Evolutionary conservation across 2,329 filamentous ascomycete species (phyloP).

Genomic region (Hymenoscyphus salicellus): DNA sequence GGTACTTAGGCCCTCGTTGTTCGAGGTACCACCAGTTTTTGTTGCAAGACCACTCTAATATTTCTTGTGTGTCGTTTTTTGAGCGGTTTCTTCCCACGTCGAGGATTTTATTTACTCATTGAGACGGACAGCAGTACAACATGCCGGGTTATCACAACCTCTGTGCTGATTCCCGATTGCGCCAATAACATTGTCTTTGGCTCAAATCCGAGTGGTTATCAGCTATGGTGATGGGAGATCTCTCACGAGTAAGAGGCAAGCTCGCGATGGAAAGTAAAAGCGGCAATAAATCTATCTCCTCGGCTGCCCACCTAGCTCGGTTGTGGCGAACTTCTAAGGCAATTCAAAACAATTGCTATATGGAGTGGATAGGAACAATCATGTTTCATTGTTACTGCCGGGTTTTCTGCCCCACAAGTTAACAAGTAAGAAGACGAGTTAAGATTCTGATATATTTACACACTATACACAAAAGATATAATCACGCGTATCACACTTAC

Average conservation of each 20-base stretch:
- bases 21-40: not conserved
- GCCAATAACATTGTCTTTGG: not conserved
- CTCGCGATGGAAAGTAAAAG: too few relatives aligned
- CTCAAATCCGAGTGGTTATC: not conserved
- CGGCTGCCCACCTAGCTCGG: too few relatives aligned
- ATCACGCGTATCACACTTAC: not conserved
- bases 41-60: not conserved
- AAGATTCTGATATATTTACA: constrained; percentile 1
- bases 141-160: not conserved
- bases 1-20: not conserved
- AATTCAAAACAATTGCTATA: too few relatives aligned
- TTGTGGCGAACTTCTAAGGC: too few relatives aligned
- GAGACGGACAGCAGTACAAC: not conserved
- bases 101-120: not conserved
- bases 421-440: not conserved
- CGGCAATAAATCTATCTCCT: too few relatives aligned
- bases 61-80: not conserved
- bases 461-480: not conserved
- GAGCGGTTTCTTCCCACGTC: not conserved
- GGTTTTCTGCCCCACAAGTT: not conserved
- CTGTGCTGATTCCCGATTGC: not conserved
- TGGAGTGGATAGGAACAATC: too few relatives aligned
- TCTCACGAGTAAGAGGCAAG: not conserved
- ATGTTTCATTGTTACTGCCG: too few relatives aligned
- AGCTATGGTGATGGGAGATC: not conserved